A percentile compares a stretch with the other conserved stretches of the same genome.
These are phyloP conservation scores for Hippophae gyantsensis DNA, from an alignment of 306 rosid species.

Conservation along the genomic window DNA sequence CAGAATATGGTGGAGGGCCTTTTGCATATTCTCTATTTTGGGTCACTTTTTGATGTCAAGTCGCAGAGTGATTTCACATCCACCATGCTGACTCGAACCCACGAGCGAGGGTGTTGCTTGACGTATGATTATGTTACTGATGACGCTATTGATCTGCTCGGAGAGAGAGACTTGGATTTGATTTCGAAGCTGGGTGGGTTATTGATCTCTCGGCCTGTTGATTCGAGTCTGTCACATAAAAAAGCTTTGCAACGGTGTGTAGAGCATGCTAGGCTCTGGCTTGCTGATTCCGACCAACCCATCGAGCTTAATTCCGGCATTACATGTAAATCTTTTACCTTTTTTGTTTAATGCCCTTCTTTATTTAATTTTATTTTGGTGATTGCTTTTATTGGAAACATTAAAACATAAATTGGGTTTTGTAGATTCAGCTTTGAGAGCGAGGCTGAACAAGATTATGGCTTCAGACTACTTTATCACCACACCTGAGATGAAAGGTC, in stretches of 20 bases:
- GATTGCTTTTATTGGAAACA: background rate
- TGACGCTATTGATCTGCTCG: constrained; percentile 89
- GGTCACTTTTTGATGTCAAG: constrained; percentile 79
- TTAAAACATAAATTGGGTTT: background rate
- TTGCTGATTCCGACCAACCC: constrained; percentile 49
- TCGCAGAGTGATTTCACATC: constrained; percentile 79
- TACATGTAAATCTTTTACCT: constrained; percentile 43
- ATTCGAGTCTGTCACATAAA: constrained; percentile 76
- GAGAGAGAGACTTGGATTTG: constrained; percentile 77
- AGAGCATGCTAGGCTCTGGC: constrained; percentile 91
- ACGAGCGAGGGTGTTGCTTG: constrained; percentile 86
- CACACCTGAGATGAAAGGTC: constrained; percentile 82
- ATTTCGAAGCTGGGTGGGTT: constrained; percentile 52
- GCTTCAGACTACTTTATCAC: constrained; percentile 77
- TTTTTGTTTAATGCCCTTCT: background rate
- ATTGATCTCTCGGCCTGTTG: constrained; percentile 67
- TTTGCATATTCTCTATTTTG: constrained; percentile 75
- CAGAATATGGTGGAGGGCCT: constrained; percentile 50
- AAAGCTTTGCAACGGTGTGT: constrained; percentile 68
- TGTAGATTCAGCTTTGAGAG: constrained; percentile 74
- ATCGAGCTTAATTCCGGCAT: constrained; percentile 50
- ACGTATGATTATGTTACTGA: constrained; percentile 93
- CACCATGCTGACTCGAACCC: constrained; percentile 74
- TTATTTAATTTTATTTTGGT: background rate
- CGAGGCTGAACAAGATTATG: constrained; percentile 77